A percentile compares a stretch with the other conserved stretches of the same genome.
Conservation (phyloP, 768 basidiomycete genomes). For the Hydnum rufescens region DNA sequence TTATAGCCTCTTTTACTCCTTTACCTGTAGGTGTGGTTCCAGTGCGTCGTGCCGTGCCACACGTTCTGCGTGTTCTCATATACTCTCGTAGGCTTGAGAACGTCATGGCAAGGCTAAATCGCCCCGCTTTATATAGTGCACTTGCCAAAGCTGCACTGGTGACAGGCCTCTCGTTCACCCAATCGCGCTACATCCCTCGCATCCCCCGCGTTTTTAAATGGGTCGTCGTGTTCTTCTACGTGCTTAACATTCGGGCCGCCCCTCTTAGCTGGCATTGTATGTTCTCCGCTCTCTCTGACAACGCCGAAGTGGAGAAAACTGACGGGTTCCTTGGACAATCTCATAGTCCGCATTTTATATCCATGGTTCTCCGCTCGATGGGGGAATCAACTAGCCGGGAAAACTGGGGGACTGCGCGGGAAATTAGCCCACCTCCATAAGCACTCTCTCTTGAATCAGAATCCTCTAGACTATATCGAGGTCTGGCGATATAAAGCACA, state of each 20-base stretch:
- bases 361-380: neutral
- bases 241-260: conserved; percentile 42
- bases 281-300: conserved; percentile 14
- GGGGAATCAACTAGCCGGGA: neutral
- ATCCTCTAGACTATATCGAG: conserved; percentile 31
- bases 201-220: conserved; percentile 20
- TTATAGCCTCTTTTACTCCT: too few species aligned
- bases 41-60: too few species aligned
- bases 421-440: neutral
- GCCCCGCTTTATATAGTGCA: too few species aligned
- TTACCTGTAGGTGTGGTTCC: too few species aligned
- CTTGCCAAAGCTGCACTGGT: too few species aligned
- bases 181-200: neutral
- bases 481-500: conserved; percentile 34
- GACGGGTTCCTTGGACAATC: neutral
- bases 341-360: neutral
- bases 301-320: too few species aligned
- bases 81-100: too few species aligned
- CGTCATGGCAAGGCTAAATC: too few species aligned
- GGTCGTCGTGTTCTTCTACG: conserved; percentile 26
- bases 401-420: neutral
- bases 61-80: too few species aligned
- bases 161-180: neutral
- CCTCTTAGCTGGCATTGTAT: conserved; percentile 51
- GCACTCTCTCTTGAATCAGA: conserved; percentile 29